phyloP scores from a whole-genome alignment of 345 rosid genomes.

The Rhizophora mangle region DNA sequence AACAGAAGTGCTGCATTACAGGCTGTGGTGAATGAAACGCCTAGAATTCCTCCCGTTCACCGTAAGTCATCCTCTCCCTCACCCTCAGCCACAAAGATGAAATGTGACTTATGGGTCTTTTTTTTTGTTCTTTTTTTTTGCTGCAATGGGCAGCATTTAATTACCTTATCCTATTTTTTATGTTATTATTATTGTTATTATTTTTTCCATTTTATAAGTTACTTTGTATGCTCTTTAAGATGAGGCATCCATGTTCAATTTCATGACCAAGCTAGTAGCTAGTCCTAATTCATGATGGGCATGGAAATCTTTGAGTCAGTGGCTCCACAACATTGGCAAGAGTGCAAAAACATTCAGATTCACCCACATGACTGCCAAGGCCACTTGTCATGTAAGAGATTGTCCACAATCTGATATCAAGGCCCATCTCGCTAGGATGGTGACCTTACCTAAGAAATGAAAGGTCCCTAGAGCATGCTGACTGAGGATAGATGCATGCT shows the following conservation, averaged over 20 bases:
- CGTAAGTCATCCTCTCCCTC: constrained; percentile 40
- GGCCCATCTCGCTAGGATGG: not conserved
- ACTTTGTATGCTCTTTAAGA: no score
- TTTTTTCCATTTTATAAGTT: no score
- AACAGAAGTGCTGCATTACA: constrained; percentile 43
- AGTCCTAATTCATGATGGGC: not conserved
- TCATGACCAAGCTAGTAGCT: no score
- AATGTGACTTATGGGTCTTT: no score
- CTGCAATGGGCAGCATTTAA: no score
- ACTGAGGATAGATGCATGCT: not conserved
- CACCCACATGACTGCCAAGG: not conserved
- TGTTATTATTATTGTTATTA: no score
- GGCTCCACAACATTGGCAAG: not conserved
- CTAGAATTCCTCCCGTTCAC: constrained; percentile 73
- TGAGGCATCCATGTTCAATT: no score
- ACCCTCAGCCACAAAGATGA: no score
- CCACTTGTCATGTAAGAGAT: not conserved
- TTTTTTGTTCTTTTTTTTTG: no score
- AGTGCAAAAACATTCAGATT: not conserved
- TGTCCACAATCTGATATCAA: not conserved
- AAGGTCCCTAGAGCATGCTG: not conserved
- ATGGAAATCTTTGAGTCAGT: not conserved
- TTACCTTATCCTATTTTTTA: no score
- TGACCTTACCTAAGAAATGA: constrained; percentile 7
- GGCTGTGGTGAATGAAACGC: constrained; percentile 50